Evolutionary conservation across 2,329 filamentous ascomycete species (phyloP), one percentile per base, ranked within the genome.

Genomic region (Aureobasidium uvarum): DNA sequence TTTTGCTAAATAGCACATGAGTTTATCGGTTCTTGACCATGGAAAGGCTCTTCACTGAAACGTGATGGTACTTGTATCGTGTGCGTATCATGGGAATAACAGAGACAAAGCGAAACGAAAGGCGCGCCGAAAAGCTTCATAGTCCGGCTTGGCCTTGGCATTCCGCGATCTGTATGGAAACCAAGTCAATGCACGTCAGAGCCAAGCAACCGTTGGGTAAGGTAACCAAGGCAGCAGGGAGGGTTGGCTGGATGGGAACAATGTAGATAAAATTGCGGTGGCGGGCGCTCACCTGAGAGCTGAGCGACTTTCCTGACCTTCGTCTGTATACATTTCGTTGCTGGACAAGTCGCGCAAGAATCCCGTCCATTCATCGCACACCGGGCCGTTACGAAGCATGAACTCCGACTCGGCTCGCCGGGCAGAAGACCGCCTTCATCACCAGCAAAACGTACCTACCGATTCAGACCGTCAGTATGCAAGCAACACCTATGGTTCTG

Each of bases 401-500:
- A 46, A 62, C 4, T 62, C 41, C 18, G n/a, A 64, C 2, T 58
- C 56, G 0, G 43, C 28, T 10, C 65, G 59, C 25, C 65, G 65
- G 6, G 48, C 59, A 45, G 59, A 50, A 5, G 65, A 66, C 60
- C 65, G 46, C 5, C 39, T 62, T 20, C 50, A 63, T 18, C 65
- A 66, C 28, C 59, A 66, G 28, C 65, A 59, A 6, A 66, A 64
- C 41, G 41, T n/a, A 20, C 52, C 65, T 6, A 13, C 58, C 18
- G 13, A 66, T 6, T 45, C 39, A 8, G 59, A 66, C 5, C 41
- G 55, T 2, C 31, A 52, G 11, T 25, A 65, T 28, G 43, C 52
- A 8, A 51, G 52, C 50, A 20, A 13, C 10, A 13, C 33, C 10
- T 63, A 52, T 33, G 65, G 65, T 7, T 16, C 59, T 20, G 48